phyloP scores from a whole-genome alignment of 768 basidiomycete genomes.

The Brasilioporus rufonigricans region DNA sequence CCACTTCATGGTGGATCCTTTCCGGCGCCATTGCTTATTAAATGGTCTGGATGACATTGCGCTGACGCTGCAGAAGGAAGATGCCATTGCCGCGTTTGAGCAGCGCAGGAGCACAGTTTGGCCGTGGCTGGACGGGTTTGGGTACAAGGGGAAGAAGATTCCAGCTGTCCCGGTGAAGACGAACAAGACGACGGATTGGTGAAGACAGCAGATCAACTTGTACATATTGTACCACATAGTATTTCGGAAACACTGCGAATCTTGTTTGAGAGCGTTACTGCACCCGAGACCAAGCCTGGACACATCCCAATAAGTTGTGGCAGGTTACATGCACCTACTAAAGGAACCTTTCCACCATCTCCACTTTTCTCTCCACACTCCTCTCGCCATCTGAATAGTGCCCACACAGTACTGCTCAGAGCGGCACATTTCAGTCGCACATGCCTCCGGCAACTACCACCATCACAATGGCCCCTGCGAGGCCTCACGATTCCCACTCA shows the following conservation, averaged over 20 bases:
- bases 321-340: constrained; percentile 3
- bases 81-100: constrained; percentile 79
- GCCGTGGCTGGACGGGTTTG: constrained; percentile 98
- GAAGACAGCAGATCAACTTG: constrained; percentile 11
- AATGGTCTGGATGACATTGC: constrained; percentile 98
- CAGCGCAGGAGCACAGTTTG: constrained; percentile 68
- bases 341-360: background rate
- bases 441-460: constrained; percentile 18
- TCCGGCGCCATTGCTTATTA: constrained; percentile 90
- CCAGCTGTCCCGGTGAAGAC: constrained; percentile 44
- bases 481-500: constrained; percentile 10
- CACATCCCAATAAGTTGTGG: constrained; percentile 4
- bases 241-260: constrained; percentile 6
- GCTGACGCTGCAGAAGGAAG: constrained; percentile 81
- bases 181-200: constrained; percentile 72
- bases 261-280: constrained; percentile 9
- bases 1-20: constrained; percentile 79
- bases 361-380: background rate
- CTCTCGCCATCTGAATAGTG: background rate
- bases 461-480: constrained; percentile 11
- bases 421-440: background rate
- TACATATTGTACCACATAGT: background rate
- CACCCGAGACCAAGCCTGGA: constrained; percentile 15
- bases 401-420: background rate
- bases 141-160: constrained; percentile 79